Percentiles rank a stretch among this genome's conserved stretches.
Conservation (phyloP, 2,329 filamentous ascomycete species). For the Cryoendolithus antarcticus region DNA sequence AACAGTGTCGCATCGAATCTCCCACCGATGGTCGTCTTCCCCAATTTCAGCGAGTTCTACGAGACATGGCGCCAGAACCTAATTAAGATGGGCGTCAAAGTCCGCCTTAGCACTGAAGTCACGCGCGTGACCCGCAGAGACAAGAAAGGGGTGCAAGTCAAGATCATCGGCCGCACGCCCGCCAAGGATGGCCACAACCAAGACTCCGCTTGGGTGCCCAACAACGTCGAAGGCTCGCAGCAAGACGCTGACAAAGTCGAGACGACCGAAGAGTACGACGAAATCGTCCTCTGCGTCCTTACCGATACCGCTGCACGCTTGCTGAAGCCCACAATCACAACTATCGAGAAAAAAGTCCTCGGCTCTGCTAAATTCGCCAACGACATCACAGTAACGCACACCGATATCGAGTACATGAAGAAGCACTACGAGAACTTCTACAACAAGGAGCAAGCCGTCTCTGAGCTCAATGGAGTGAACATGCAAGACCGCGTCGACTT, state of each 20-base stretch:
- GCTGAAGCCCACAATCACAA: constrained; percentile 44
- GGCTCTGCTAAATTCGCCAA: constrained; percentile 59
- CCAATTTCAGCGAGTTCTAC: constrained; percentile 50
- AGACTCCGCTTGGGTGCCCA: constrained; percentile 31
- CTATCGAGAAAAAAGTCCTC: constrained; percentile 54
- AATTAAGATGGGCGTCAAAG: constrained; percentile 41
- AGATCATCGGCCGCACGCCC: constrained; percentile 31
- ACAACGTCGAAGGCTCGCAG: constrained; percentile 23
- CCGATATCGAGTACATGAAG: constrained; percentile 52
- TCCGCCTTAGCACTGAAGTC: constrained; percentile 46
- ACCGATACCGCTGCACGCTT: constrained; percentile 47
- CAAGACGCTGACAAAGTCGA: constrained; percentile 30
- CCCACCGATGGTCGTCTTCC: constrained; percentile 50
- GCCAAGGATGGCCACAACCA: constrained; percentile 33
- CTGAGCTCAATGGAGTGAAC: constrained; percentile 29
- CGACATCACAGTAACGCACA: constrained; percentile 60
- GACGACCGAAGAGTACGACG: constrained; percentile 45
- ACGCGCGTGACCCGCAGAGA: constrained; percentile 40
- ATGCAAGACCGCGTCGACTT: constrained; percentile 31
- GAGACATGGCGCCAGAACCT: constrained; percentile 45
- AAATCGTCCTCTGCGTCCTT: constrained; percentile 52
- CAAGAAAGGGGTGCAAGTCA: constrained; percentile 40
- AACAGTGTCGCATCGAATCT: constrained; percentile 37
- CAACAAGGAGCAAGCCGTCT: constrained; percentile 35
- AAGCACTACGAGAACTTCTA: constrained; percentile 55